These are phyloP conservation scores for Xerocomus minutiporus DNA, from an alignment of 1,284 basidiomycete genomes.

Conservation along the genomic window DNA sequence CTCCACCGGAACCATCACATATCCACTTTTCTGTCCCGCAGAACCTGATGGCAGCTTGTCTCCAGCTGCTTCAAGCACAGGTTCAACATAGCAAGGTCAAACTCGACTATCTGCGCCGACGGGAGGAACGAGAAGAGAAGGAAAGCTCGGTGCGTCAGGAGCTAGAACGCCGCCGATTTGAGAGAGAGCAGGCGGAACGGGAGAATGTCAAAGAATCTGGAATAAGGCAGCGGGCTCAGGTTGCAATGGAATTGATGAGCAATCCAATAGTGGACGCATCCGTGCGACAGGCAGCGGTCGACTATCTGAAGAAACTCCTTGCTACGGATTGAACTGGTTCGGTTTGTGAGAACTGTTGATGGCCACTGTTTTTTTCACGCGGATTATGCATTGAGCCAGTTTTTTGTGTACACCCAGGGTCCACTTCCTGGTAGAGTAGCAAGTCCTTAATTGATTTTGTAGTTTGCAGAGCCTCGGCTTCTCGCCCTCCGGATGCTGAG, in stretches of 20 bases:
- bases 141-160: slow-evolving; percentile 48
- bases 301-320: slow-evolving; percentile 64
- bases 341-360: slow-evolving; percentile 12
- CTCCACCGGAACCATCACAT: slow-evolving; percentile 35
- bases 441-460: slow-evolving; percentile 12
- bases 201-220: slow-evolving; percentile 49
- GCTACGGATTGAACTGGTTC: slow-evolving; percentile 30
- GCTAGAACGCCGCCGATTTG: slow-evolving; percentile 42
- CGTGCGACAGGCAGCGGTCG: slow-evolving; percentile 60
- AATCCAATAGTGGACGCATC: slow-evolving; percentile 50
- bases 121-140: slow-evolving; percentile 59
- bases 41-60: slow-evolving; percentile 51
- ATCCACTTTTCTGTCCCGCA: slow-evolving; percentile 53
- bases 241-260: slow-evolving; percentile 58
- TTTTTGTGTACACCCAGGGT: slow-evolving; percentile 6
- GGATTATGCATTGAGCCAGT: slow-evolving; percentile 11
- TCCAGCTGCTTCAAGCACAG: slow-evolving; percentile 55
- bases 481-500: not conserved
- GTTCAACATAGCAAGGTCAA: slow-evolving; percentile 57
- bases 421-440: slow-evolving; percentile 6
- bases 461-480: not conserved
- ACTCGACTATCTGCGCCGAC: slow-evolving; percentile 57
- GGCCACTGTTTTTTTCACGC: slow-evolving; percentile 1
- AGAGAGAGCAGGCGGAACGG: slow-evolving; percentile 48
- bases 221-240: slow-evolving; percentile 55